phyloP scores from a whole-genome alignment of 2,329 filamentous ascomycete genomes.

The Elsinoe arachidis region DNA sequence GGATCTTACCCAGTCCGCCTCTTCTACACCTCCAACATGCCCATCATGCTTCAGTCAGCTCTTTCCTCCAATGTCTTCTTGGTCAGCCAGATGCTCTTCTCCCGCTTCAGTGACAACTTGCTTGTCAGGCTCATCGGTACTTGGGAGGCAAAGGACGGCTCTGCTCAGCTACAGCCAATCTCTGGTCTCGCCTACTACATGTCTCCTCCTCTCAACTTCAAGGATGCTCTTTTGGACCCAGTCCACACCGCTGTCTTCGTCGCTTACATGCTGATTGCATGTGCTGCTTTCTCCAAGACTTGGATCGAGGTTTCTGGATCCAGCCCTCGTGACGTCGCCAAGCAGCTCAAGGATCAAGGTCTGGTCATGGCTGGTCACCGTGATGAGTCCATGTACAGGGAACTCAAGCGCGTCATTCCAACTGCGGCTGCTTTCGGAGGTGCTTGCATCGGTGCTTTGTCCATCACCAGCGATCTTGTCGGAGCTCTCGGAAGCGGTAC shows the following conservation, averaged over 20 bases:
- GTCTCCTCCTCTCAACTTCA: slow-evolving; percentile 88
- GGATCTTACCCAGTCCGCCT: slow-evolving; percentile 97
- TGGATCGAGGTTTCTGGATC: slow-evolving; percentile 99
- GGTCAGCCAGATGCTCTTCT: slow-evolving; percentile 98
- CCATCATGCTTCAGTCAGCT: slow-evolving; percentile 99
- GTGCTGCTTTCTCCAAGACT: slow-evolving; percentile 98
- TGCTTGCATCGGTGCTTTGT: slow-evolving; percentile 96
- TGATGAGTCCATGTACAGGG: slow-evolving; percentile 99
- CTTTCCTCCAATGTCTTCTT: slow-evolving; percentile 98
- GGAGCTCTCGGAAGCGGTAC: slow-evolving; percentile 94
- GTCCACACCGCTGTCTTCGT: slow-evolving; percentile 96
- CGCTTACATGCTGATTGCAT: slow-evolving; percentile 94
- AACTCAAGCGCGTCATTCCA: slow-evolving; percentile 97
- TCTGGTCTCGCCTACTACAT: slow-evolving; percentile 99
- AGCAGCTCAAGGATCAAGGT: slow-evolving; percentile 99
- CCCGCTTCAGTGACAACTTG: slow-evolving; percentile 97
- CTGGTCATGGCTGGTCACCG: slow-evolving; percentile 99
- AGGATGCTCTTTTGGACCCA: slow-evolving; percentile 90
- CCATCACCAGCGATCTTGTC: slow-evolving; percentile 88
- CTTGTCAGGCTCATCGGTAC: slow-evolving; percentile 94
- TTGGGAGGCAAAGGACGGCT: slow-evolving; percentile 96
- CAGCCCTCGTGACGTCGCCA: slow-evolving; percentile 93
- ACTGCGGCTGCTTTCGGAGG: slow-evolving; percentile 97
- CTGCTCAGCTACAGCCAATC: slow-evolving; percentile 85
- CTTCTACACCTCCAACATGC: slow-evolving; percentile 99